Percentiles rank a stretch among this genome's conserved stretches.
phyloP scores from a whole-genome alignment of 352 stramenopile genomes.

The Elongisporangium senticosum region DNA sequence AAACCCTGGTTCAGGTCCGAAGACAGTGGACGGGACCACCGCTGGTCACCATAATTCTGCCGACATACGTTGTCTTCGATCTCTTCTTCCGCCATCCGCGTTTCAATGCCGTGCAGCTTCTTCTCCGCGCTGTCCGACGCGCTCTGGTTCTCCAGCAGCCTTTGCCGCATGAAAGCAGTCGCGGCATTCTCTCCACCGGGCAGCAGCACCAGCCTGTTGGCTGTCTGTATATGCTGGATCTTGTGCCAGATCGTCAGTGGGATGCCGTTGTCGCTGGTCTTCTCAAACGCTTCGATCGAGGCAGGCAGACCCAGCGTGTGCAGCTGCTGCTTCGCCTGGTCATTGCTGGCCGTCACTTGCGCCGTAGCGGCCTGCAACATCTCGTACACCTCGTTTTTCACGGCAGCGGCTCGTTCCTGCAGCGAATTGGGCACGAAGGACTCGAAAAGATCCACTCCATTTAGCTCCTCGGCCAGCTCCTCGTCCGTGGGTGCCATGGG shows the following conservation, averaged over 20 bases:
- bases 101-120: slow-evolving; percentile 49
- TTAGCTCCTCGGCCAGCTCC: slow-evolving; percentile 49
- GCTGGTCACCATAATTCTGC: slow-evolving; percentile 53
- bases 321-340: slow-evolving; percentile 45
- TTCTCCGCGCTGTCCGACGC: slow-evolving; percentile 53
- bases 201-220: slow-evolving; percentile 12
- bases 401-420: slow-evolving; percentile 32
- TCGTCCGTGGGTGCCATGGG: slow-evolving; percentile 36
- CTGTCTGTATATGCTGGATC: slow-evolving; percentile 42
- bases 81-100: slow-evolving; percentile 47
- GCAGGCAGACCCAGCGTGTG: slow-evolving; percentile 57
- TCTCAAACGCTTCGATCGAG: slow-evolving; percentile 75
- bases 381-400: slow-evolving; percentile 41
- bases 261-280: slow-evolving; percentile 54
- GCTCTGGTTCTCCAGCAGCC: slow-evolving; percentile 45
- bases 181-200: slow-evolving; percentile 20
- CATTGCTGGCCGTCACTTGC: slow-evolving; percentile 42
- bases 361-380: slow-evolving; percentile 36
- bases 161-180: slow-evolving; percentile 32
- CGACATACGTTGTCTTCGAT: slow-evolving; percentile 61
- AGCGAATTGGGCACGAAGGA: slow-evolving; percentile 58
- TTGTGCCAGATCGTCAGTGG: slow-evolving; percentile 46
- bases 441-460: slow-evolving; percentile 60
- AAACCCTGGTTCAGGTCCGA: slow-evolving; percentile 50
- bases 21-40: slow-evolving; percentile 55